Evolutionary conservation across 805 yeast genomes (phyloP).

Genomic region (Suhomyces sp.): DNA sequence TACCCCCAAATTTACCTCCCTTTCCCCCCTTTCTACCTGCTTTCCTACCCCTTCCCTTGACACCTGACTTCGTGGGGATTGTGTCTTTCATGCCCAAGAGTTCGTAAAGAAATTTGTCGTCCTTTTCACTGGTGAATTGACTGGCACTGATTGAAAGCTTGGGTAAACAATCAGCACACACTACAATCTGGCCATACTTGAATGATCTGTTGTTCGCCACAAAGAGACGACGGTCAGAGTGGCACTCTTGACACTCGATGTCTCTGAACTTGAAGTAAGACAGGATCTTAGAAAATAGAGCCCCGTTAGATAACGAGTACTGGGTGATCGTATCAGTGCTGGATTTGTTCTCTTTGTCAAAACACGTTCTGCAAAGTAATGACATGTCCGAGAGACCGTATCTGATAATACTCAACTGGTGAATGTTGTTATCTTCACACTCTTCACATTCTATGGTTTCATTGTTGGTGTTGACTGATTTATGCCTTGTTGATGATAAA

Average conservation of each 20-base stretch:
- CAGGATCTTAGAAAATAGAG: conserved; percentile 48
- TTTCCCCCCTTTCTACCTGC: conserved; percentile 29
- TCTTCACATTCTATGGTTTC: conserved; percentile 56
- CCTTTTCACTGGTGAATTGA: conserved; percentile 43
- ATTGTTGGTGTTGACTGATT: conserved; percentile 37
- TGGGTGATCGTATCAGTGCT: conserved; percentile 47
- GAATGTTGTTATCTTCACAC: conserved; percentile 54
- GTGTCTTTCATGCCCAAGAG: conserved; percentile 50
- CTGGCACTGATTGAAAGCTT: conserved; percentile 6
- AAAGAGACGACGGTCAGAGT: conserved; percentile 38
- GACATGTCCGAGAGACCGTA: conserved; percentile 57
- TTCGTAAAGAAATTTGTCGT: conserved; percentile 46
- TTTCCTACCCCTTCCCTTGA: conserved; percentile 10
- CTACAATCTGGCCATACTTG: conserved; percentile 22
- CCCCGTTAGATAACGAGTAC: conserved; percentile 54
- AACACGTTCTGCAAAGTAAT: conserved; percentile 48
- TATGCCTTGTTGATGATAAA: conserved; percentile 53
- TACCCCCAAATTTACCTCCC: conserved; percentile 19
- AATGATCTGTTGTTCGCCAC: conserved; percentile 25
- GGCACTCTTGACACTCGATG: conserved; percentile 48
- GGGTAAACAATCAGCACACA: conserved; percentile 46
- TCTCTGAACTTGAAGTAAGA: conserved; percentile 52
- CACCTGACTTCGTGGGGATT: conserved; percentile 19
- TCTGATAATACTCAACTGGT: conserved; percentile 49
- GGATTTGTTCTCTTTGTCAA: conserved; percentile 29